These are phyloP conservation scores for Candida hungchunana DNA, from an alignment of 805 yeast species.

Conservation along the genomic window DNA sequence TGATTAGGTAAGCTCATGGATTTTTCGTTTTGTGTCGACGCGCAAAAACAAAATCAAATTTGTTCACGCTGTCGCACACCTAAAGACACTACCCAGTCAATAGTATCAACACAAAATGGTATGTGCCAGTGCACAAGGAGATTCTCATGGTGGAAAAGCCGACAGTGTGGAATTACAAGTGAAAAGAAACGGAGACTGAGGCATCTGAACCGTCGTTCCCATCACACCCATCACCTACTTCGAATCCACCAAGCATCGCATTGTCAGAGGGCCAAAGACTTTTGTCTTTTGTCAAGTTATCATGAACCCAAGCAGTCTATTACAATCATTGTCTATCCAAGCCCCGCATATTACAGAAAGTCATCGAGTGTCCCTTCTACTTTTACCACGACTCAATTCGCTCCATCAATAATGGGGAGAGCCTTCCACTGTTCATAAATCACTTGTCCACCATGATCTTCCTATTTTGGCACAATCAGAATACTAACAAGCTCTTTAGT, in stretches of 20 bases:
- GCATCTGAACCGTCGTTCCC: too few species aligned
- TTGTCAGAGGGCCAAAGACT: too few species aligned
- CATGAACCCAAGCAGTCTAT: too few species aligned
- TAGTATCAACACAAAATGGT: constrained; percentile 19
- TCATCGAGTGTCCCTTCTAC: background rate
- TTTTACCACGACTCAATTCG: too few species aligned
- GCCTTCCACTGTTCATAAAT: background rate
- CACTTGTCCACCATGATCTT: background rate
- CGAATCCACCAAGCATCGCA: too few species aligned
- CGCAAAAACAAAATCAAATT: constrained; percentile 18
- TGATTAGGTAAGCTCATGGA: background rate
- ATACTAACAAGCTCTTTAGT: constrained; percentile 41
- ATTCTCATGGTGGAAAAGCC: background rate
- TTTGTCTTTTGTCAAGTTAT: too few species aligned
- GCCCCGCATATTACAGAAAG: background rate
- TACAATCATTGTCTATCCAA: too few species aligned
- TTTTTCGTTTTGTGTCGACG: constrained; percentile 8
- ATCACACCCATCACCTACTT: too few species aligned
- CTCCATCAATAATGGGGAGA: background rate
- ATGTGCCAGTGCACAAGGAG: constrained; percentile 4
- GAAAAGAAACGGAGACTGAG: background rate
- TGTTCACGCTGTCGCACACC: constrained; percentile 11
- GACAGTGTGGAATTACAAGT: background rate
- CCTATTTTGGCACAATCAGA: too few species aligned
- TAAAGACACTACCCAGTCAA: constrained; percentile 5